Conservation (phyloP, 2,329 filamentous ascomycete genomes). For the Penicillium italicum region DNA sequence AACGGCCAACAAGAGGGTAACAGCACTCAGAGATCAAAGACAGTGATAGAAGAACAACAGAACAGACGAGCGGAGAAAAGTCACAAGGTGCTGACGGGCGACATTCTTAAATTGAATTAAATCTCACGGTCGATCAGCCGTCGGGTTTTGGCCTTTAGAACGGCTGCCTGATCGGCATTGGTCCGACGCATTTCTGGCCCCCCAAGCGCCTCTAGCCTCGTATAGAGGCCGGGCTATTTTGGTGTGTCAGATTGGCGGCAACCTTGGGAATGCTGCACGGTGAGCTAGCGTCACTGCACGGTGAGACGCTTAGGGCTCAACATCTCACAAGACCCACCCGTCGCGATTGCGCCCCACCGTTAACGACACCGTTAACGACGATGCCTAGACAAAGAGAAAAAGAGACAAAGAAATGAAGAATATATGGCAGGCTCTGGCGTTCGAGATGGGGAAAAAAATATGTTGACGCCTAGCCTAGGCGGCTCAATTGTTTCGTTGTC, state of each 20-base stretch:
- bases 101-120: not conserved
- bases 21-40: not conserved
- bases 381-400: not conserved
- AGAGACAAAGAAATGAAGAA: not conserved
- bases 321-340: not conserved
- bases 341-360: not conserved
- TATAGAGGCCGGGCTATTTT: not conserved
- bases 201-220: not conserved
- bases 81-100: conserved; percentile 1
- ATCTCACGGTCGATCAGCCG: not conserved
- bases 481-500: not conserved
- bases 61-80: not conserved
- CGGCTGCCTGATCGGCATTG: not conserved
- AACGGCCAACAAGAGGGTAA: not conserved
- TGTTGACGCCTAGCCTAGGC: not conserved
- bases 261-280: not conserved
- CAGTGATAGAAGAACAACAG: not conserved
- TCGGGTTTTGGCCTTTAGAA: not conserved
- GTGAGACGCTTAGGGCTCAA: not conserved
- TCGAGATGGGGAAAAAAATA: not conserved
- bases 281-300: conserved; percentile 5
- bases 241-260: not conserved
- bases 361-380: not conserved
- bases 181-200: not conserved
- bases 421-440: not conserved